Percentiles rank a stretch among this genome's conserved stretches.
Evolutionary conservation across 2,329 filamentous ascomycete species (phyloP).

Genomic region (Venturiaceae sp.): DNA sequence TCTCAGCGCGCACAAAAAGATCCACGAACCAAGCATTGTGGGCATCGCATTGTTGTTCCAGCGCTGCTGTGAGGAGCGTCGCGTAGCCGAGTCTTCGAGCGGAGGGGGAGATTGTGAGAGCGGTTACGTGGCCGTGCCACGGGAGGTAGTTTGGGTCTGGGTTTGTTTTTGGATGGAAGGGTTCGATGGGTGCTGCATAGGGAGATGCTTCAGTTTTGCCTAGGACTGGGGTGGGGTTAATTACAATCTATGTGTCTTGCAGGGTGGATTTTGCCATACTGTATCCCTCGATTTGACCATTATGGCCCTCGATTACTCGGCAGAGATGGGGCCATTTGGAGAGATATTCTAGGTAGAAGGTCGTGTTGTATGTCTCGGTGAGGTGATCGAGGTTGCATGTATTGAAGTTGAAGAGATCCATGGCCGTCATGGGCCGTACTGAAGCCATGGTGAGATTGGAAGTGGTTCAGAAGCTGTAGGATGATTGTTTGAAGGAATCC

Average conservation of each 20-base stretch:
- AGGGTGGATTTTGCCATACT: slow-evolving; percentile 45
- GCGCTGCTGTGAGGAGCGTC: slow-evolving; percentile 66
- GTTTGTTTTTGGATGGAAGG: slow-evolving; percentile 51
- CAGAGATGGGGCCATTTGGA: slow-evolving; percentile 94
- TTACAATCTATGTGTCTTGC: background rate
- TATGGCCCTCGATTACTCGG: slow-evolving; percentile 76
- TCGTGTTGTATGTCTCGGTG: slow-evolving; percentile 95
- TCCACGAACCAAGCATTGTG: slow-evolving; percentile 92
- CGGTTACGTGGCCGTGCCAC: slow-evolving; percentile 98
- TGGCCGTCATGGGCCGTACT: slow-evolving; percentile 74
- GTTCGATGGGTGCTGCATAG: slow-evolving; percentile 64
- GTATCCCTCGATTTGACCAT: slow-evolving; percentile 89
- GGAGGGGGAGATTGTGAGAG: slow-evolving; percentile 80
- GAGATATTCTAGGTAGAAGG: slow-evolving; percentile 93
- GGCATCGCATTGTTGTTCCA: slow-evolving; percentile 74
- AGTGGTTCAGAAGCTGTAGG: too few species aligned
- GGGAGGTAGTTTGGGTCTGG: slow-evolving; percentile 67
- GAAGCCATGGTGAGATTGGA: slow-evolving; percentile 73
- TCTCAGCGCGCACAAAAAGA: slow-evolving; percentile 83
- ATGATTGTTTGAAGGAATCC: too few species aligned
- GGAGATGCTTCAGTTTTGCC: slow-evolving; percentile 79
- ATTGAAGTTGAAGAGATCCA: slow-evolving; percentile 82
- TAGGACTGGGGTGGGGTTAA: slow-evolving; percentile 56
- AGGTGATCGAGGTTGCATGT: slow-evolving; percentile 91
- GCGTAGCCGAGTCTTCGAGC: slow-evolving; percentile 82